Conservation (phyloP, 2,329 filamentous ascomycete genomes). For the Paecilomyces sp. region DNA sequence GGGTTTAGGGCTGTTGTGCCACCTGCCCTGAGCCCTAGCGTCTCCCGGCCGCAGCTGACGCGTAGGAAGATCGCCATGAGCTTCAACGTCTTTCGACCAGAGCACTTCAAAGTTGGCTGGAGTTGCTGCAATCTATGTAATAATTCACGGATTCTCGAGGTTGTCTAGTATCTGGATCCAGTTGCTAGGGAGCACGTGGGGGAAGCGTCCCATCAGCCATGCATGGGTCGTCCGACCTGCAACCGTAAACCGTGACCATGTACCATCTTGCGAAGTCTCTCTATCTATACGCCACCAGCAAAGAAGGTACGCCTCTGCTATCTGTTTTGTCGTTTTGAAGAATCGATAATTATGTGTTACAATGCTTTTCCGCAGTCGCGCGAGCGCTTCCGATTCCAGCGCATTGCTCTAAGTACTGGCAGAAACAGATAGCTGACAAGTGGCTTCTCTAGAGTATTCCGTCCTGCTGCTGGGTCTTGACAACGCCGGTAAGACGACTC, state of each 20-base stretch:
- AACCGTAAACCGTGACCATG: conserved; percentile 48
- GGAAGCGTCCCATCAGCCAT: conserved; percentile 4
- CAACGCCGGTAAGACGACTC: conserved; percentile 97
- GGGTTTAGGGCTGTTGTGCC: conserved; percentile 7
- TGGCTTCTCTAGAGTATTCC: conserved; percentile 67
- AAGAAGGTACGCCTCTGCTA: conserved; percentile 62
- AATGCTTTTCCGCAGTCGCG: not conserved
- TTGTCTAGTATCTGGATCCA: not conserved
- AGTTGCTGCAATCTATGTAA: not conserved
- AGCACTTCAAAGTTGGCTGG: not conserved
- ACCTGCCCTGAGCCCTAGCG: conserved; percentile 20
- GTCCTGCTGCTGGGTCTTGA: conserved; percentile 94
- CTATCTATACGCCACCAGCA: conserved; percentile 91
- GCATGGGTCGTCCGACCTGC: conserved; percentile 4
- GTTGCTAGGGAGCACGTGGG: not conserved
- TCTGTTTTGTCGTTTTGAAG: not conserved
- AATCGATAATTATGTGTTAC: not conserved
- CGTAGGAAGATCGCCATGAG: not conserved
- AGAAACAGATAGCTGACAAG: not conserved
- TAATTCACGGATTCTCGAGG: not conserved
- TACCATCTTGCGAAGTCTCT: conserved; percentile 94
- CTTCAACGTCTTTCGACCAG: not conserved
- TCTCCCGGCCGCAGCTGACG: not conserved
- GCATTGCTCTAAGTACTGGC: not conserved
- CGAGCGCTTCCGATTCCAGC: not conserved